phyloP scores from a whole-genome alignment of 2,329 filamentous ascomycete genomes.

The Aspergillus ustus region DNA sequence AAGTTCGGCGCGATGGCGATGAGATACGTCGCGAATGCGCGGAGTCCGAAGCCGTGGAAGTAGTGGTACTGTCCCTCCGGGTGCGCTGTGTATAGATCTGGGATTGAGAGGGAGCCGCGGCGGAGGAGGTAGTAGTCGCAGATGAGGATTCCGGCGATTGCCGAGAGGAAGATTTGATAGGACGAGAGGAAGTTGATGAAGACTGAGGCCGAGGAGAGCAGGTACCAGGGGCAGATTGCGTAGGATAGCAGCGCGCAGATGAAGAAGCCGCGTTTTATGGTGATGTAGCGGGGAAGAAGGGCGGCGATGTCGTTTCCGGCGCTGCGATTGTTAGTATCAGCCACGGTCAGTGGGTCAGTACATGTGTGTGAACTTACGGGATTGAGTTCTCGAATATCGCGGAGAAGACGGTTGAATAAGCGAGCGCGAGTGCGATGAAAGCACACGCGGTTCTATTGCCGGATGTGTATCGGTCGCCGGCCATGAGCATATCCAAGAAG shows the following conservation, averaged over 20 bases:
- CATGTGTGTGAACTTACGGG: slow-evolving; percentile 23
- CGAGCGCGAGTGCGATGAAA: slow-evolving; percentile 48
- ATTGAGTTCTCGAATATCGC: slow-evolving; percentile 52
- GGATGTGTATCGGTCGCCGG: slow-evolving; percentile 39
- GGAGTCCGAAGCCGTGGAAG: slow-evolving; percentile 40
- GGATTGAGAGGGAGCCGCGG: slow-evolving; percentile 41
- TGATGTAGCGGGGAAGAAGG: slow-evolving; percentile 47
- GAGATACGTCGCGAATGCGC: slow-evolving; percentile 41
- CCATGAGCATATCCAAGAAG: slow-evolving; percentile 42
- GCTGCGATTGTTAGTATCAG: slow-evolving; percentile 2
- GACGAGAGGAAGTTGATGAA: slow-evolving; percentile 49
- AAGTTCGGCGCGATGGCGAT: slow-evolving; percentile 48
- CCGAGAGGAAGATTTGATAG: slow-evolving; percentile 46
- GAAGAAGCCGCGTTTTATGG: slow-evolving; percentile 46
- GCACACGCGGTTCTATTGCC: slow-evolving; percentile 45
- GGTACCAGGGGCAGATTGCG: slow-evolving; percentile 46
- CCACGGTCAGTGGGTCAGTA: too few relatives aligned
- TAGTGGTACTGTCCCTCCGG: slow-evolving; percentile 39
- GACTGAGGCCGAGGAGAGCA: slow-evolving; percentile 38
- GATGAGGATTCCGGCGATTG: slow-evolving; percentile 50
- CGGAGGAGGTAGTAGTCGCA: slow-evolving; percentile 50
- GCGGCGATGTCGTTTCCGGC: slow-evolving; percentile 47
- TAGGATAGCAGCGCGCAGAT: slow-evolving; percentile 41
- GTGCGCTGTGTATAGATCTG: slow-evolving; percentile 39
- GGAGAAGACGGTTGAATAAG: slow-evolving; percentile 51